A percentile compares a stretch with the other conserved stretches of the same genome.
These are phyloP conservation scores for Phalaenopsis aphrodite DNA, from an alignment of 106 monocot genomes.

Conservation along the genomic window DNA sequence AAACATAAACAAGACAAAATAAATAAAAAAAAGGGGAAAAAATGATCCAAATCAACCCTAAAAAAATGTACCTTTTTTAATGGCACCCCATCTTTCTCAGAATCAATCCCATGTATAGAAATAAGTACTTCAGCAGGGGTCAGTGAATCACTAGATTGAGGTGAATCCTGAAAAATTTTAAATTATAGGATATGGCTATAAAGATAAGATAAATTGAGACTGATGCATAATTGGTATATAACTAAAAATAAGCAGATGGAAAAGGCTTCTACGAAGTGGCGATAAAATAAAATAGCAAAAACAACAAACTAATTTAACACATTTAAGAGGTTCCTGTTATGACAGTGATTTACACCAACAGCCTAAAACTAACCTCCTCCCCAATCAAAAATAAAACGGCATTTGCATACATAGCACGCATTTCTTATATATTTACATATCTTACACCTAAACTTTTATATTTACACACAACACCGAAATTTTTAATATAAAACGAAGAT, in stretches of 20 bases:
- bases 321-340: background rate
- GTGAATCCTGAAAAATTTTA: constrained; percentile 32
- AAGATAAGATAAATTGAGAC: background rate
- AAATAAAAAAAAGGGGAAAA: no score
- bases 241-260: background rate
- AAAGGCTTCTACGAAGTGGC: background rate
- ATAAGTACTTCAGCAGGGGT: constrained; percentile 80
- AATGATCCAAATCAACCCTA: no score
- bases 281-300: background rate
- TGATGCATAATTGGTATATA: background rate
- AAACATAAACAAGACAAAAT: no score
- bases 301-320: background rate
- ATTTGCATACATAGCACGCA: no score
- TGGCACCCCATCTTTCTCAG: constrained; percentile 67
- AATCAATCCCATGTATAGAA: constrained; percentile 88
- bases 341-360: background rate
- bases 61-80: constrained; percentile 68
- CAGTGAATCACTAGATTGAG: constrained; percentile 42
- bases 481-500: no score
- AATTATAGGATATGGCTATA: background rate
- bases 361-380: background rate
- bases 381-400: background rate
- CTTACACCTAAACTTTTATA: no score
- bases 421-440: no score
- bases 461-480: no score